These are phyloP conservation scores for Ascobolus immersus DNA, from an alignment of 495 filamentous ascomycete genomes.

Conservation along the genomic window DNA sequence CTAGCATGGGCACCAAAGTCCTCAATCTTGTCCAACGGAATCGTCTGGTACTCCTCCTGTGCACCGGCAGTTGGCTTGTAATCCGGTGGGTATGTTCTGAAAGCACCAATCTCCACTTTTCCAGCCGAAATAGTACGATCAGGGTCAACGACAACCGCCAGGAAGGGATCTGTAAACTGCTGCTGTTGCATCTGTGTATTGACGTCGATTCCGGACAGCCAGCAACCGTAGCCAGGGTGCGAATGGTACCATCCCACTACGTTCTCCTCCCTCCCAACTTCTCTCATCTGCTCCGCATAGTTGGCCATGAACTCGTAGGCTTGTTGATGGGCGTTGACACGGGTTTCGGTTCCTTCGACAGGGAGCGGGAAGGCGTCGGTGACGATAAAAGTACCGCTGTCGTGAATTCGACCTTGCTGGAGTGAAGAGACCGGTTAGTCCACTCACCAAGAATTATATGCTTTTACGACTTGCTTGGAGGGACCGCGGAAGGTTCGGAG, in stretches of 20 bases:
- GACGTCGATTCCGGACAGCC: conserved; percentile 91
- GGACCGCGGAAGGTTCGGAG: no score
- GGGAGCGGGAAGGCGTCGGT: conserved; percentile 87
- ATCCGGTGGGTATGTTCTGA: conserved; percentile 64
- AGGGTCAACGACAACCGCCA: conserved; percentile 91
- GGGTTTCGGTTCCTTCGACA: conserved; percentile 91
- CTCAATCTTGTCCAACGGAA: conserved; percentile 74
- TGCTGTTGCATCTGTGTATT: conserved; percentile 67
- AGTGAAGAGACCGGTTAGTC: no score
- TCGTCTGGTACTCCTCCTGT: conserved; percentile 35
- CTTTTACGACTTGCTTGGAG: no score
- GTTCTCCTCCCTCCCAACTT: conserved; percentile 56
- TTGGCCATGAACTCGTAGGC: conserved; percentile 92
- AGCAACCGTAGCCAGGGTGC: conserved; percentile 95
- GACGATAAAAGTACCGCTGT: conserved; percentile 56
- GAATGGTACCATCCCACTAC: conserved; percentile 95
- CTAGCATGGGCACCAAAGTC: conserved; percentile 86
- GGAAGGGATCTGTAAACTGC: conserved; percentile 58
- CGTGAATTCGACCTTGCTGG: conserved; percentile 54
- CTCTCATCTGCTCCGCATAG: conserved; percentile 48
- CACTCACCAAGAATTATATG: no score
- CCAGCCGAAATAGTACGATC: conserved; percentile 86
- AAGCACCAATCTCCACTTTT: conserved; percentile 93
- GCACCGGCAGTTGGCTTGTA: conserved; percentile 32
- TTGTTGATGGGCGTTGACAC: conserved; percentile 84